phyloP scores from a whole-genome alignment of 2,329 filamentous ascomycete genomes.

The Hymenoscyphus fructigenus region DNA sequence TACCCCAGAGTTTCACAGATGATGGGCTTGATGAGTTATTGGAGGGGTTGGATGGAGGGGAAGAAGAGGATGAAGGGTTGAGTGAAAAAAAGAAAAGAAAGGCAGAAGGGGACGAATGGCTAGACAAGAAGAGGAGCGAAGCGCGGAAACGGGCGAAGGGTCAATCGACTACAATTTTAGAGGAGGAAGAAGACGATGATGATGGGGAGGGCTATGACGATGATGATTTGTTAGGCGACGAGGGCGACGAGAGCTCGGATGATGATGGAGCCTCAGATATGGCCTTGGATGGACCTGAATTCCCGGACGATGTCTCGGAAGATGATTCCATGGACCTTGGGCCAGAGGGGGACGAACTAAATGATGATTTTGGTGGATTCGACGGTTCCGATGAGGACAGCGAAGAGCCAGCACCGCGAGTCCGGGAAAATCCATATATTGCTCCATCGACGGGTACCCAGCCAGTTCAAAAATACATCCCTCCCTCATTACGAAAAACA shows the following conservation, averaged over 20 bases:
- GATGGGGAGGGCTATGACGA: constrained; percentile 22
- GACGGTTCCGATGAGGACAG: constrained; percentile 39
- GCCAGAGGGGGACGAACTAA: constrained; percentile 31
- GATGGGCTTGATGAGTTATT: constrained; percentile 82
- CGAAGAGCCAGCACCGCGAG: constrained; percentile 41
- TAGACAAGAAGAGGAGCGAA: constrained; percentile 57
- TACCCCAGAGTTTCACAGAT: constrained; percentile 72
- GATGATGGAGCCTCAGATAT: constrained; percentile 36
- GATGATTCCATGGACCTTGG: constrained; percentile 22
- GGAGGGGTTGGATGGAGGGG: constrained; percentile 60
- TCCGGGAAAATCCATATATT: constrained; percentile 84
- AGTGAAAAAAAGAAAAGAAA: constrained; percentile 56
- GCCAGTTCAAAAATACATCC: constrained; percentile 76
- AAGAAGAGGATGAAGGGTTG: constrained; percentile 41
- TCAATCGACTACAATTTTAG: not conserved
- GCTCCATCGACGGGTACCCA: constrained; percentile 58
- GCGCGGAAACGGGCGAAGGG: constrained; percentile 28
- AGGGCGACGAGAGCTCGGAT: constrained; percentile 34
- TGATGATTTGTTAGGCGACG: constrained; percentile 12
- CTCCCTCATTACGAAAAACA: constrained; percentile 74
- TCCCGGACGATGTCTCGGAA: constrained; percentile 31
- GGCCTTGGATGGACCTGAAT: constrained; percentile 33
- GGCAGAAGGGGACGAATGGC: constrained; percentile 58
- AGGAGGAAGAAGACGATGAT: constrained; percentile 23
- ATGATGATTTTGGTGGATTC: constrained; percentile 37